phyloP scores from a whole-genome alignment of 257 asterid genomes.

The Solanum acaule region DNA sequence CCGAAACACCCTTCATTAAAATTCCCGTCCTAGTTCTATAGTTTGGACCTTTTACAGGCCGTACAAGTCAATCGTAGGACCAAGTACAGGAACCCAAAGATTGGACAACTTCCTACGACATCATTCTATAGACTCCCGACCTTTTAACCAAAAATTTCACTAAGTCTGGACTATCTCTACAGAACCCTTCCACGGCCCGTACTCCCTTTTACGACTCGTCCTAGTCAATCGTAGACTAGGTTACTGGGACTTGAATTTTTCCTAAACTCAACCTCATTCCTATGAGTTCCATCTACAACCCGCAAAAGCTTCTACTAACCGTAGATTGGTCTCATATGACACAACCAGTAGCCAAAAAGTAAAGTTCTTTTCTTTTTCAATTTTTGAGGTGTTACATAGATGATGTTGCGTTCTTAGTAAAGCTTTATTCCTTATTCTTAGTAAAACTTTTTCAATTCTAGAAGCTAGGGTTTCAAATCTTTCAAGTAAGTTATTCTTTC shows the following conservation, averaged over 20 bases:
- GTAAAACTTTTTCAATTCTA: neutral
- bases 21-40: neutral
- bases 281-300: neutral
- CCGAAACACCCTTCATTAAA: too few relatives aligned
- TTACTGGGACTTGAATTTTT: neutral
- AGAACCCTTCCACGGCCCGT: neutral
- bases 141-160: neutral
- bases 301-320: neutral
- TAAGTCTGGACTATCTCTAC: neutral
- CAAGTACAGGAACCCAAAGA: neutral
- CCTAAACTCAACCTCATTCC: neutral
- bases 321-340: neutral
- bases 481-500: too few relatives aligned
- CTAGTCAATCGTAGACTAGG: neutral
- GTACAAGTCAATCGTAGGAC: neutral
- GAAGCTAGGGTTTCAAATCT: neutral
- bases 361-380: neutral
- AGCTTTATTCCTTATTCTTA: neutral
- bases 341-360: neutral
- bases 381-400: neutral
- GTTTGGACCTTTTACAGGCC: neutral
- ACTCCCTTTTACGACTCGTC: neutral
- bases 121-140: neutral
- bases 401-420: neutral
- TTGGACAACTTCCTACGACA: neutral